Evolutionary conservation across 495 filamentous ascomycete species (phyloP), one percentile per base, ranked within the genome.

Genomic region (Podospora pseudopauciseta): DNA sequence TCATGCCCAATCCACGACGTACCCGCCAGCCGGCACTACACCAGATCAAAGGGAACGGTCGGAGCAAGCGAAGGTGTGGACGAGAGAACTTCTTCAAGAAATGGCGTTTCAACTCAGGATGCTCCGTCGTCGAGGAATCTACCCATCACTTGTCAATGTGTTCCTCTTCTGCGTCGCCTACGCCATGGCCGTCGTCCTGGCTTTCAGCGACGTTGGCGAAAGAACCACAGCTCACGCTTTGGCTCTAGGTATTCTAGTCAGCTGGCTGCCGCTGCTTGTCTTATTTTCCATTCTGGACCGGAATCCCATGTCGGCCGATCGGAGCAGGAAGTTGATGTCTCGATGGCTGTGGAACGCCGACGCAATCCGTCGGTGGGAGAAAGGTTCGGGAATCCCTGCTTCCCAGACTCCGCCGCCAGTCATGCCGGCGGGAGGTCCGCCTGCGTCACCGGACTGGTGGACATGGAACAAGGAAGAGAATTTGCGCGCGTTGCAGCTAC

Each of bases 231-330:
- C 84, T 2, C 84, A 86, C 56, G 70, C 80, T 57, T 75, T 86
- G 1, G 84, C 81, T 0, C 68, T 86, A 1, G 84, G 84, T 3
- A 65, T 84, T 2, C 63, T 86, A 7, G 68, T 86, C 20, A 71
- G 75, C 4, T 86, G 83, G 84, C 64, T 86, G 5, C 84, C 84
- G 13, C 67, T 85, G n/a, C 66, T 86, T 16, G 75, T 84, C 20
- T 65, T 83, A 3, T 77, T 77, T 59, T 73, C 71, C 11, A 84
- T 86, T 49, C 73, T 83, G 3, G 84, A 86, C 70, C 77, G 84
- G 13, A 86, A 86, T 64, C 82, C 83, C 0, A 73, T 75, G 16
- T 79, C 80, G 4, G 68, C 79, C 0, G 78, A 75, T 19, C 68
- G 80, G 39, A 76, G 76, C 15, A 70, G 69, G 28, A 63, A 55